Conservation (phyloP, 2,329 filamentous ascomycete genomes). For the Chaetomiaceae sp. region DNA sequence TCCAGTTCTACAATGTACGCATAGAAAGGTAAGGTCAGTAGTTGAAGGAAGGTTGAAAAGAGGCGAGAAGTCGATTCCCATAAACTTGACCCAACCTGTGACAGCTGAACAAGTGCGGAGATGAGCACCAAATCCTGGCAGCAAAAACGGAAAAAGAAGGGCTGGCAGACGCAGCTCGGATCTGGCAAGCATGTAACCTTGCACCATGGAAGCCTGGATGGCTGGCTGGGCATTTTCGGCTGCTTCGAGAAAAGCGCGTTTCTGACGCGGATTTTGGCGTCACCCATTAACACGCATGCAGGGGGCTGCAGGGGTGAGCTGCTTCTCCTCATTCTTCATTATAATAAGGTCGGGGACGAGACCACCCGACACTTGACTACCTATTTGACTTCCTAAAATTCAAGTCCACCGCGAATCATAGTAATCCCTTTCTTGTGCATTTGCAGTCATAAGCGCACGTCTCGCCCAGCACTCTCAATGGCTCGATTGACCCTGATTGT, state of each 20-base stretch:
- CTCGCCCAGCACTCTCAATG: background rate
- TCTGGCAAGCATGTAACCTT: conserved; percentile 8
- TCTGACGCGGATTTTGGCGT: conserved; percentile 24
- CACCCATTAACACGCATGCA: conserved; percentile 17
- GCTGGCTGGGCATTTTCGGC: conserved; percentile 11
- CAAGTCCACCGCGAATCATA: background rate
- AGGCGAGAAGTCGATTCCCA: background rate
- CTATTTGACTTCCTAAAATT: too few species aligned
- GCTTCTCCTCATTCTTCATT: too few species aligned
- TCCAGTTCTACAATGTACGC: too few species aligned
- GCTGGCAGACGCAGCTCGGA: conserved; percentile 6
- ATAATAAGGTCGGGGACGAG: too few species aligned
- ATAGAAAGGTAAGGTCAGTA: too few species aligned
- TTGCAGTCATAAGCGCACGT: too few species aligned
- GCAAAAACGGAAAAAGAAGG: conserved; percentile 3
- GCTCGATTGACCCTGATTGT: background rate
- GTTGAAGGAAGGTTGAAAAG: background rate
- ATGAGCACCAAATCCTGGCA: conserved; percentile 9
- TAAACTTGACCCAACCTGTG: background rate
- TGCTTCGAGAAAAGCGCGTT: conserved; percentile 16
- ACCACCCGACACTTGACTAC: too few species aligned
- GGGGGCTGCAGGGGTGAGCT: conserved; percentile 4
- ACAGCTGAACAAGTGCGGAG: background rate
- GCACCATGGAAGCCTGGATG: conserved; percentile 6
- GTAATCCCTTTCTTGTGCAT: background rate